Conservation (phyloP, 352 stramenopile genomes). For the Phytophthora pluvialis region DNA sequence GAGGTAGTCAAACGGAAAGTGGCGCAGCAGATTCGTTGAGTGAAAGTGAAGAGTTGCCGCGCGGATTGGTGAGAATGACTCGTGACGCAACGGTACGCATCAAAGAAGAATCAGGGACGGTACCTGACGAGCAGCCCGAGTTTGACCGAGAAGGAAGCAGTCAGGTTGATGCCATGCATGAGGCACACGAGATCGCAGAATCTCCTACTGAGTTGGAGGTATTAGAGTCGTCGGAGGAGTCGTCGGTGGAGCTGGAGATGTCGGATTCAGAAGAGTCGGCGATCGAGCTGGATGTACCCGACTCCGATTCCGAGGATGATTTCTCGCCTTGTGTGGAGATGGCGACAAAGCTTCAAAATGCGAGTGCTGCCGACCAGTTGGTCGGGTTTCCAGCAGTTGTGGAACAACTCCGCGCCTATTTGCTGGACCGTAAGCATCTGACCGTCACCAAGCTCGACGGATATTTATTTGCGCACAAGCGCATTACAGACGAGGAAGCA, state of each 20-base stretch:
- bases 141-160: not conserved
- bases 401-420: slow-evolving; percentile 31
- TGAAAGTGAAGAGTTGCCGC: slow-evolving; percentile 14
- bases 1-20: not conserved
- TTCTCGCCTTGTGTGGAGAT: slow-evolving; percentile 31
- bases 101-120: slow-evolving; percentile 24
- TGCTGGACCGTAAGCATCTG: slow-evolving; percentile 32
- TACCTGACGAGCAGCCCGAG: not conserved
- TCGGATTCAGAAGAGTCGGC: slow-evolving; percentile 17
- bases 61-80: slow-evolving; percentile 10
- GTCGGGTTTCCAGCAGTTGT: slow-evolving; percentile 32
- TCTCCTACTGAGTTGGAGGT: slow-evolving; percentile 34
- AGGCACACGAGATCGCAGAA: not conserved
- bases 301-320: slow-evolving; percentile 32
- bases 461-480: slow-evolving; percentile 41
- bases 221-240: slow-evolving; percentile 24
- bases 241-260: slow-evolving; percentile 11
- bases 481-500: slow-evolving; percentile 21
- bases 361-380: slow-evolving; percentile 13
- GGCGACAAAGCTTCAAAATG: slow-evolving; percentile 20
- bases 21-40: not conserved
- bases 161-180: not conserved
- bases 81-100: slow-evolving; percentile 10
- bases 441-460: slow-evolving; percentile 26
- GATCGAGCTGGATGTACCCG: slow-evolving; percentile 32